Base-by-base conservation (phyloP, 306 rosid species). In the Prunus padus region DNA sequence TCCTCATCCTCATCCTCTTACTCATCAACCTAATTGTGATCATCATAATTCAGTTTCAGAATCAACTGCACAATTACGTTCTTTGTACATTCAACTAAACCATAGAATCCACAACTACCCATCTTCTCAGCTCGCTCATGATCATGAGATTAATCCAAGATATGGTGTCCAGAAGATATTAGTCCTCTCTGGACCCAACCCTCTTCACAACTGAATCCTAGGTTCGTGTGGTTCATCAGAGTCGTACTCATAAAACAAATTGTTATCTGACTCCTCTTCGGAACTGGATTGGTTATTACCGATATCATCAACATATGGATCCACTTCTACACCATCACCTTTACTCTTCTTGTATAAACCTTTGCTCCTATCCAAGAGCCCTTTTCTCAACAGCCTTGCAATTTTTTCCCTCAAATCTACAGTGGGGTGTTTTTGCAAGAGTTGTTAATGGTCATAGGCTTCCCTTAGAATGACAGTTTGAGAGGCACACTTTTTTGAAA, bases 161-260 rank as follows among this genome's bases (percentile, higher is more conserved):
- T 88, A 80, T 65, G 98, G 92, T 31, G 91, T 66, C 23, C 92
- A 91, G 76, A 94, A 91, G 89, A 85, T 97, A 80, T 69, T 80
- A 7, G 95, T 94, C 31, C 96, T 97, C 19, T 79, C 98, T 3
- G 98, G 97, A 10, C 95, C 97, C 16, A 92, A 92, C 89, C 97
- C 95, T 69, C 96, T 94, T 77, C 98, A 94, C 85, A 94, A 92
- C 65, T 92, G 85, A 88, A 59, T 11, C 61, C 72, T 23, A 0
- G 37, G 61, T 8, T 55, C 28, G 23, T 50, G 47, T 26, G 44
- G 72, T 14, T 74, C 69, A 83, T 86, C 82, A 6, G 79, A 80
- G 57, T 79, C 85, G 23, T 83, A 83, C 66, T 86, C 85, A 20
- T 70, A 84, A 52, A 77, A 60, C 70, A 80, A 45, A 8, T 71